phyloP scores from a whole-genome alignment of 306 rosid genomes.

The Quercus bicolor region DNA sequence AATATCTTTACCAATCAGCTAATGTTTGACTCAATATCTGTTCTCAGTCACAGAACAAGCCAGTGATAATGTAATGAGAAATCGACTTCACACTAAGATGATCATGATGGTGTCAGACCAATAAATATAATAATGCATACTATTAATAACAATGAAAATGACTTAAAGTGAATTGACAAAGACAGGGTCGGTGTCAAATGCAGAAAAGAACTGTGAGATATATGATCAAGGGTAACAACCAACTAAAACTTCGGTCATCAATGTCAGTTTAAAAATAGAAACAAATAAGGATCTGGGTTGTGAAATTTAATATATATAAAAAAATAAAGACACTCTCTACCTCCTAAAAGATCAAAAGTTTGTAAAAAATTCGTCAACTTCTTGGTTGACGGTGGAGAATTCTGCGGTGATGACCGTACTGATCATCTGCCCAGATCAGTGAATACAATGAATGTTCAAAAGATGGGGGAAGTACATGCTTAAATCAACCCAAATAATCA shows the following conservation, averaged over 20 bases:
- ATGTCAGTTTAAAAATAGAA: not conserved
- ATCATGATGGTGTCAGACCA: not conserved
- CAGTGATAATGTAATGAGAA: not conserved
- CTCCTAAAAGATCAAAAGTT: not conserved
- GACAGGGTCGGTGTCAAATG: not conserved
- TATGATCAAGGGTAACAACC: not conserved
- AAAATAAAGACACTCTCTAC: not conserved
- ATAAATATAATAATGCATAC: not conserved
- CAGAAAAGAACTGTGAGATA: not conserved
- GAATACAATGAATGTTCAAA: not conserved
- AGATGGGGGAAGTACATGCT: not conserved
- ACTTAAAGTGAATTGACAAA: not conserved
- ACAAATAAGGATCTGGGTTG: not conserved
- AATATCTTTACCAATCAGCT: conserved; percentile 8
- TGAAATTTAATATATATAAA: not conserved
- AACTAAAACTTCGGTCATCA: conserved; percentile 6
- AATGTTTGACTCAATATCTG: conserved; percentile 15
- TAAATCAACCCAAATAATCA: not conserved
- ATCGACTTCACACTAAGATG: not conserved
- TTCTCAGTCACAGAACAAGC: not conserved
- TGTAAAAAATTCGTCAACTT: not conserved
- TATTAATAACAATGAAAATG: not conserved
- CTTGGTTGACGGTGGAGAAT: not conserved
- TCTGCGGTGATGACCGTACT: not conserved
- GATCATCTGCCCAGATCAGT: conserved; percentile 13